Evolutionary conservation across 140 eudicot genomes (phyloP).

Genomic region (Ambrosia hybrid): DNA sequence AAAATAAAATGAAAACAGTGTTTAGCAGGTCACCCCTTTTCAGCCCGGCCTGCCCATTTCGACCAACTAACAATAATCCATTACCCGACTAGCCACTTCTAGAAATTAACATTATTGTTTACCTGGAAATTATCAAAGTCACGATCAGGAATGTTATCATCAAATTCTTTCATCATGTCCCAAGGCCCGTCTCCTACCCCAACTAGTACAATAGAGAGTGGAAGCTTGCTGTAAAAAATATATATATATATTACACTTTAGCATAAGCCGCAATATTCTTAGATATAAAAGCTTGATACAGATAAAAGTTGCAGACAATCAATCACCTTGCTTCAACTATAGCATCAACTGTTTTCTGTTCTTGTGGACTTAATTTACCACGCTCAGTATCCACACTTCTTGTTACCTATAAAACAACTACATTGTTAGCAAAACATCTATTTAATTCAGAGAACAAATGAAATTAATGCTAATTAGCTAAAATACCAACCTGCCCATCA

Average conservation of each 20-base stretch:
- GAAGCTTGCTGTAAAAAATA: neutral
- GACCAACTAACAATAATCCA: too few species aligned
- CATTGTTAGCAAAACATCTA: conserved; percentile 13
- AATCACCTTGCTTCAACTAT: conserved; percentile 89
- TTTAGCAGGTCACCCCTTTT: too few species aligned
- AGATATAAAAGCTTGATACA: too few species aligned
- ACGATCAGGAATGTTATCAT: conserved; percentile 92
- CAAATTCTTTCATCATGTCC: conserved; percentile 99
- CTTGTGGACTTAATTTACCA: conserved; percentile 88
- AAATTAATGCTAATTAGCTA: neutral
- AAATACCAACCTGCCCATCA: conserved; percentile 84
- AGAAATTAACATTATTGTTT: conserved; percentile 18
- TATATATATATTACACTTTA: neutral
- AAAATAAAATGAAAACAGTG: neutral
- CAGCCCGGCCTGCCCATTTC: too few species aligned
- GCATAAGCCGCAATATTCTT: neutral
- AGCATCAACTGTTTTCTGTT: conserved; percentile 87
- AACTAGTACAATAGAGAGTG: conserved; percentile 83
- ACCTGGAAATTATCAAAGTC: conserved; percentile 97
- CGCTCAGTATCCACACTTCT: conserved; percentile 79
- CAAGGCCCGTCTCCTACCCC: conserved; percentile 99
- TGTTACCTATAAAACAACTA: conserved; percentile 57
- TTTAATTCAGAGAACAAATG: neutral
- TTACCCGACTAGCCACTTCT: too few species aligned
- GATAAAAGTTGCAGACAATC: conserved; percentile 4